phyloP scores from a whole-genome alignment of 495 filamentous ascomycete genomes.

The Neurospora sp. region DNA sequence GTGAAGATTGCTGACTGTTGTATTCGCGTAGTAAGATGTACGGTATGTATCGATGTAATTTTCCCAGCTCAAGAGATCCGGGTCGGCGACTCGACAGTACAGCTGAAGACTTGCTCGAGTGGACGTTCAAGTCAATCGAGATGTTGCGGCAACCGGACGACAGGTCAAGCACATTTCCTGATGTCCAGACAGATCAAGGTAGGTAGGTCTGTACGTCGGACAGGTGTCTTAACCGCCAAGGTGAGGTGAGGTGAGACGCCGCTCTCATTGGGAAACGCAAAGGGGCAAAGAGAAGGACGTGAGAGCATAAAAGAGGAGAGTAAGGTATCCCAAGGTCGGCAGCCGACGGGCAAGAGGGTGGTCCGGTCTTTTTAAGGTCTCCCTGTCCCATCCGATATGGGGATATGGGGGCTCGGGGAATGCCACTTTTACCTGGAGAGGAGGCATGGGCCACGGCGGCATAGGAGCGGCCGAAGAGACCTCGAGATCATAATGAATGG shows the following conservation, averaged over 20 bases:
- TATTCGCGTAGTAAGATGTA: not conserved
- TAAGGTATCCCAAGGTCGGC: conserved; percentile 14
- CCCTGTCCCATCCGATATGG: not conserved
- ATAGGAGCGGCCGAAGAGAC: not conserved
- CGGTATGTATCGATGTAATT: not conserved
- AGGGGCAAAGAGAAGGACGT: not conserved
- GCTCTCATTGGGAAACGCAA: not conserved
- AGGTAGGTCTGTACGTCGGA: not conserved
- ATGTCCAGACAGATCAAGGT: not conserved
- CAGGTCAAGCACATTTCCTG: not conserved
- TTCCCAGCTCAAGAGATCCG: not conserved
- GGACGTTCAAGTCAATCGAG: not conserved
- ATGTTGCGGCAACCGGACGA: not conserved
- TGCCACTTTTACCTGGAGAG: not conserved
- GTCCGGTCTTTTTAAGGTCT: conserved; percentile 11
- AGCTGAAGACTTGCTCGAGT: not conserved
- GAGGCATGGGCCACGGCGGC: not conserved
- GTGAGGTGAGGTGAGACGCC: not conserved
- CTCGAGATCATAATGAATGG: not conserved
- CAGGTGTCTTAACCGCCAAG: not conserved
- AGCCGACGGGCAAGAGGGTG: conserved; percentile 14
- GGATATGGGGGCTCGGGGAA: not conserved
- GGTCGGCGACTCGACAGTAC: not conserved
- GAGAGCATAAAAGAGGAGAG: not conserved
- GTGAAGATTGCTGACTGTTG: not conserved